phyloP scores from a whole-genome alignment of 139 green algal genomes.

The Yamagishiella unicocca region DNA sequence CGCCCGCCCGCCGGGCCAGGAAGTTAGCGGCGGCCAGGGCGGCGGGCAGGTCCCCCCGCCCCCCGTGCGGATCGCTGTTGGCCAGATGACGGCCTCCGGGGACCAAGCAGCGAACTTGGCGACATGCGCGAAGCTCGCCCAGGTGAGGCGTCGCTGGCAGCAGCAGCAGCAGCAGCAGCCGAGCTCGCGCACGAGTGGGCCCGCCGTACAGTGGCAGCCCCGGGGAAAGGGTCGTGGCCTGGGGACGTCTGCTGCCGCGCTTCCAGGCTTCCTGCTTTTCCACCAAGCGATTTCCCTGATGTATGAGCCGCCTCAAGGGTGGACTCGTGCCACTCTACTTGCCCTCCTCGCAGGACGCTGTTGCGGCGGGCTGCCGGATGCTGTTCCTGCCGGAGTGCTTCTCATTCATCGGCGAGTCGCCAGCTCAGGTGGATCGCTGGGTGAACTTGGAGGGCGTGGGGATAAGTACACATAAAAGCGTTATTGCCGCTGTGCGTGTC shows the following conservation, averaged over 20 bases:
- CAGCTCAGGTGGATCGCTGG: constrained; percentile 39
- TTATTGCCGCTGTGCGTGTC: too few species aligned
- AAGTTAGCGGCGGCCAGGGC: not conserved
- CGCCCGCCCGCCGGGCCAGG: not conserved
- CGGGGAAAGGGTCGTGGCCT: too few species aligned
- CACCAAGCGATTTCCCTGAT: too few species aligned
- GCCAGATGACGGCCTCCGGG: constrained; percentile 80
- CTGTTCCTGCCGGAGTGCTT: constrained; percentile 98
- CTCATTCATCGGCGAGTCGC: constrained; percentile 85
- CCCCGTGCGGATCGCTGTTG: constrained; percentile 70
- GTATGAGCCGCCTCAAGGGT: too few species aligned
- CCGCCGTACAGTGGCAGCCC: too few species aligned
- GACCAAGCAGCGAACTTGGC: constrained; percentile 71
- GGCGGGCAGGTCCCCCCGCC: not conserved
- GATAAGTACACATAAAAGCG: too few species aligned
- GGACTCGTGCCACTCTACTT: too few species aligned
- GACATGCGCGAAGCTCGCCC: constrained; percentile 66
- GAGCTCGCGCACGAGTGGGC: too few species aligned
- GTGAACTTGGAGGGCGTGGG: not conserved
- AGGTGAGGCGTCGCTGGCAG: constrained; percentile 40
- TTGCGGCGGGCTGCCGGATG: constrained; percentile 65
- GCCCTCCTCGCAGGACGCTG: constrained; percentile 58
- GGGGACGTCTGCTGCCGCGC: too few species aligned
- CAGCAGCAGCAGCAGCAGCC: too few species aligned
- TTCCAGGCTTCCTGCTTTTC: too few species aligned